Evolutionary conservation across 495 filamentous ascomycete genomes (phyloP).

Genomic region (Neurospora pannonica): DNA sequence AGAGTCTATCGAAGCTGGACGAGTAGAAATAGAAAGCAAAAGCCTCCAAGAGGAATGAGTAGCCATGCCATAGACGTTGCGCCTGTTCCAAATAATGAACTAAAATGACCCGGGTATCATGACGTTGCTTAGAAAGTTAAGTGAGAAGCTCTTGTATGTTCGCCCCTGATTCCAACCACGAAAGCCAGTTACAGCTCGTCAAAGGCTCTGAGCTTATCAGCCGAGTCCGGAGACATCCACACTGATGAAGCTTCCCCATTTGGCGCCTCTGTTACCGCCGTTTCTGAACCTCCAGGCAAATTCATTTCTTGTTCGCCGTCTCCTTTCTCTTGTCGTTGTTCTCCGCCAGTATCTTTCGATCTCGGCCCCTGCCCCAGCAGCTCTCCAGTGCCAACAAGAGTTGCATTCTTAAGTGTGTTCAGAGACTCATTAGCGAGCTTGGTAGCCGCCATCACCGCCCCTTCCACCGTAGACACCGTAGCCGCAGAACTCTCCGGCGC

Average conservation of each 20-base stretch:
- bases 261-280: background rate
- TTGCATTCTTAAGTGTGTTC: conserved; percentile 2
- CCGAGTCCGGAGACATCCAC: background rate
- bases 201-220: conserved; percentile 28
- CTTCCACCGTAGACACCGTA: background rate
- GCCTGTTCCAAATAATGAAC: background rate
- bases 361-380: background rate
- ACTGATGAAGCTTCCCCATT: conserved; percentile 1
- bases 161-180: background rate
- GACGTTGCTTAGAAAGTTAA: background rate
- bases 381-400: background rate
- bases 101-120: background rate
- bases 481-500: conserved; percentile 13
- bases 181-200: conserved; percentile 28
- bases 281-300: background rate
- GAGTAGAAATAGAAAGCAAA: background rate
- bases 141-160: background rate
- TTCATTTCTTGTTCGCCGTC: background rate
- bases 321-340: background rate
- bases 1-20: background rate
- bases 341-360: background rate
- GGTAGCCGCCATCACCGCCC: background rate
- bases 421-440: conserved; percentile 11
- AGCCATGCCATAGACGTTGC: background rate
- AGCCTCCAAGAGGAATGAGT: no score